Conservation (phyloP, 345 rosid species). For the Abelmoschus esculentus region DNA sequence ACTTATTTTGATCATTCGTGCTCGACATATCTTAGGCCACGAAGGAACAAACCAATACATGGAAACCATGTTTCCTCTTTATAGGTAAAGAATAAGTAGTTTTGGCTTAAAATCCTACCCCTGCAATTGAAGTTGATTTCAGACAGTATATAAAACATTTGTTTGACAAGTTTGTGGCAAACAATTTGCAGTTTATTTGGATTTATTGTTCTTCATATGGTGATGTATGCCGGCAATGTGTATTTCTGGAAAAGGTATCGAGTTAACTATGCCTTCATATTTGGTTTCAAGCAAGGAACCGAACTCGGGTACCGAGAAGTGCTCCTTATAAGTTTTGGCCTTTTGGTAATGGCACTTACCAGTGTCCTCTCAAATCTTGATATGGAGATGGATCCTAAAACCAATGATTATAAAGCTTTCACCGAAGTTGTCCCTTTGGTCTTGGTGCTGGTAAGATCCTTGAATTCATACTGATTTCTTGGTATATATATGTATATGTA, state of each 20-base stretch:
- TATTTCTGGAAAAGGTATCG: conserved; percentile 21
- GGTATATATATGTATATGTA: neutral
- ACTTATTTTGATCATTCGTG: too few species aligned
- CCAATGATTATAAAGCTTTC: conserved; percentile 19
- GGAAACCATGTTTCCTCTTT: too few species aligned
- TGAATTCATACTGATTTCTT: neutral
- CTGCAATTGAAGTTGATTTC: too few species aligned
- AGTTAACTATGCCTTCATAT: conserved; percentile 31
- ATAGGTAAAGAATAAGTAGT: too few species aligned
- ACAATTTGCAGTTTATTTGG: too few species aligned
- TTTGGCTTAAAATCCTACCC: too few species aligned
- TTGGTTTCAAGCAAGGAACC: conserved; percentile 41
- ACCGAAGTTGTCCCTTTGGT: conserved; percentile 34
- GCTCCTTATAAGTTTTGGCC: conserved; percentile 28
- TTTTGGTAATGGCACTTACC: conserved; percentile 26
- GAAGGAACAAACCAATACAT: too few species aligned
- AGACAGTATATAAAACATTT: too few species aligned
- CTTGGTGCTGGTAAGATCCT: conserved; percentile 19
- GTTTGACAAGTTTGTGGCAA: too few species aligned
- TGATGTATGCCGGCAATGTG: too few species aligned
- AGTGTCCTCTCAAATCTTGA: conserved; percentile 27
- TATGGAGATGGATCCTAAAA: conserved; percentile 33
- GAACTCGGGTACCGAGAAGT: conserved; percentile 35
- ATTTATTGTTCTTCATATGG: too few species aligned
- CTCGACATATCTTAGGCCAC: too few species aligned